Evolutionary conservation across 2,329 filamentous ascomycete species (phyloP), one percentile per base, ranked within the genome.

Genomic region (Aspergillus novoparasiticus): DNA sequence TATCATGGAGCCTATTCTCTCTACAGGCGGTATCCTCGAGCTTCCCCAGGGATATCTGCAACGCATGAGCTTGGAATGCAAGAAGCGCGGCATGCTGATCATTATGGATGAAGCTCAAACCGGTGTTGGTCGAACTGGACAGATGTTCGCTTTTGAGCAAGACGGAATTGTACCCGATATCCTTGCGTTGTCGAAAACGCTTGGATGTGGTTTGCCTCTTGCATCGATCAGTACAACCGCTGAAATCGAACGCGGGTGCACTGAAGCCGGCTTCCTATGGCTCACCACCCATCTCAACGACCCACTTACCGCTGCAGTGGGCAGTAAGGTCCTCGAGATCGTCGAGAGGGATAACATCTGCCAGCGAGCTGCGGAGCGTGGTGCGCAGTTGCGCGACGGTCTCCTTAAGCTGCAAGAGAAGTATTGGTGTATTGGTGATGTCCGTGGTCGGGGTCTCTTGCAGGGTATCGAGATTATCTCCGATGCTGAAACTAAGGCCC

Each of bases 221-320:
- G 83, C 82, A 56, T 83, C 87, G 0, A 85, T 89, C 0, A 78
- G 85, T 2, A 88, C 87, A 0, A 85, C 81, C 50, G 77, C 80
- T 5, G 78, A 82, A 36, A 86, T 89, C 53, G 85, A 83, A 48
- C 72, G 75, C 3, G 79, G 79, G 1, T 84, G 82, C 36, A 73
- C 75, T 12, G 81, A 86, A 21, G 76, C 78, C 3, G 83, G 81
- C 32, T 89, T 82, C 67, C 76, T 85, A 21, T 89, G 85, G 69
- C 83, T 86, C 66, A 89, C 86, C 0, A 89, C 87, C 0, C 87
- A 89, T 66, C 75, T 88, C 56, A 88, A 89, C 66, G 87, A 89
- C 65, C 86, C 87, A 0, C 74, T 89, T 0, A 82, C 86, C 0
- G 85, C 85, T 0, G 84, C 86, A 0, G 85, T 89, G 1, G 86